These are phyloP conservation scores for Coleophoma cylindrospora DNA, from an alignment of 2,329 filamentous ascomycete species.

Conservation along the genomic window DNA sequence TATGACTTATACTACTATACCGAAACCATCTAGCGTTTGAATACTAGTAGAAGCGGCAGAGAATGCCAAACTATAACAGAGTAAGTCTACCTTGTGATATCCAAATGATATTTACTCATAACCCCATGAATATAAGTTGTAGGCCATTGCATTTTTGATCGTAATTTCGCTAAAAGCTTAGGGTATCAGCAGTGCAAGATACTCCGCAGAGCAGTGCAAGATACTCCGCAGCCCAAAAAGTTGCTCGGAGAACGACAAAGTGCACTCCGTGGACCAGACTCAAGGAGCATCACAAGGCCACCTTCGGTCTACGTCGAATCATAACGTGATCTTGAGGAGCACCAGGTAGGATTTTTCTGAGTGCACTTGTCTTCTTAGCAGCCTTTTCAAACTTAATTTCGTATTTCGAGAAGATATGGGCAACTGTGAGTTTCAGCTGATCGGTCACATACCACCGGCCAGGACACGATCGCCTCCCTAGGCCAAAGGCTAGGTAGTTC, in stretches of 20 bases:
- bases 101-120: not conserved
- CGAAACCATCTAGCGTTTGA: not conserved
- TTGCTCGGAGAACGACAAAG: no score
- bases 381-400: conserved; percentile 1
- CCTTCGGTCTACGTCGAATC: not conserved
- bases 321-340: not conserved
- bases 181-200: not conserved
- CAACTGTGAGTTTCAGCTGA: conserved; percentile 1
- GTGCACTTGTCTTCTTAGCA: not conserved
- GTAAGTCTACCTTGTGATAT: not conserved
- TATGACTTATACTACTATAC: no score
- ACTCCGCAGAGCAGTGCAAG: not conserved
- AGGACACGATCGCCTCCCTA: not conserved
- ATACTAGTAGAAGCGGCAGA: not conserved
- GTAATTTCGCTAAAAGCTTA: not conserved
- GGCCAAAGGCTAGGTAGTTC: not conserved
- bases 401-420: conserved; percentile 1
- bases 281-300: not conserved
- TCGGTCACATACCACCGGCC: conserved; percentile 1
- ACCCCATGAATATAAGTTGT: not conserved
- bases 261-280: not conserved
- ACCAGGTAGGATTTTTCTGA: not conserved
- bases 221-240: not conserved
- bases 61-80: not conserved
- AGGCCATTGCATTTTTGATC: not conserved